Conservation (phyloP, 2,329 filamentous ascomycete species). For the Beauveria varroae region DNA sequence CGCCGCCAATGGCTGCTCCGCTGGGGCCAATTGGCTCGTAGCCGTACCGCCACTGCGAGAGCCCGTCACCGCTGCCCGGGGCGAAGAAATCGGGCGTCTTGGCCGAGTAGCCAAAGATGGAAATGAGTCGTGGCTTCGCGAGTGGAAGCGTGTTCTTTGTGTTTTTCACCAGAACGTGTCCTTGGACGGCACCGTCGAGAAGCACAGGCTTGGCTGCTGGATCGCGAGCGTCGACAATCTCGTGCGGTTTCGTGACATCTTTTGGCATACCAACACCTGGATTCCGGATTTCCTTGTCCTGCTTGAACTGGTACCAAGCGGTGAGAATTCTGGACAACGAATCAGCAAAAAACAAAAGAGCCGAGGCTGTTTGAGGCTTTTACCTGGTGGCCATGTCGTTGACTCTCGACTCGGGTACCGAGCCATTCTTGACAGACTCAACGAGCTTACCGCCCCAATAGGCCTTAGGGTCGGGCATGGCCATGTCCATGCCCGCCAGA, state of each 20-base stretch:
- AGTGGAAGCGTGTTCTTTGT: slow-evolving; percentile 47
- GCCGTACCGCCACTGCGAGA: slow-evolving; percentile 23
- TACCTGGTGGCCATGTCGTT: slow-evolving; percentile 52
- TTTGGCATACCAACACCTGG: slow-evolving; percentile 45
- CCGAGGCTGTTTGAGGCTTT: background rate
- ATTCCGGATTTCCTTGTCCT: slow-evolving; percentile 38
- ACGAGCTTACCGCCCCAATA: slow-evolving; percentile 48
- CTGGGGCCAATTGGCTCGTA: slow-evolving; percentile 23
- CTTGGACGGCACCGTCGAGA: slow-evolving; percentile 52
- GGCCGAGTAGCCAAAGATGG: slow-evolving; percentile 56
- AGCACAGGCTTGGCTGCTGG: slow-evolving; percentile 30
- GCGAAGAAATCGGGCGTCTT: slow-evolving; percentile 36
- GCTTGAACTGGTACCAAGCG: slow-evolving; percentile 48
- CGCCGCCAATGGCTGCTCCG: slow-evolving; percentile 22
- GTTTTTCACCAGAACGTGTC: slow-evolving; percentile 60
- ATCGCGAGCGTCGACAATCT: slow-evolving; percentile 47
- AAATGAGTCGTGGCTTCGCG: slow-evolving; percentile 40
- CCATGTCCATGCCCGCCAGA: slow-evolving; percentile 62
- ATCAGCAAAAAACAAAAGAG: no score
- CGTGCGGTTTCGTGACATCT: slow-evolving; percentile 42
- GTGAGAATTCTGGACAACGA: slow-evolving; percentile 32
- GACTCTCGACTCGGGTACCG: slow-evolving; percentile 45
- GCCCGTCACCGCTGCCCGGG: slow-evolving; percentile 25
- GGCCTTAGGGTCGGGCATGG: slow-evolving; percentile 47
- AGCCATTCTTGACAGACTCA: slow-evolving; percentile 52